Base-by-base conservation (phyloP, 208 protist genomes). In the Jaenimonas drosophilae region DNA sequence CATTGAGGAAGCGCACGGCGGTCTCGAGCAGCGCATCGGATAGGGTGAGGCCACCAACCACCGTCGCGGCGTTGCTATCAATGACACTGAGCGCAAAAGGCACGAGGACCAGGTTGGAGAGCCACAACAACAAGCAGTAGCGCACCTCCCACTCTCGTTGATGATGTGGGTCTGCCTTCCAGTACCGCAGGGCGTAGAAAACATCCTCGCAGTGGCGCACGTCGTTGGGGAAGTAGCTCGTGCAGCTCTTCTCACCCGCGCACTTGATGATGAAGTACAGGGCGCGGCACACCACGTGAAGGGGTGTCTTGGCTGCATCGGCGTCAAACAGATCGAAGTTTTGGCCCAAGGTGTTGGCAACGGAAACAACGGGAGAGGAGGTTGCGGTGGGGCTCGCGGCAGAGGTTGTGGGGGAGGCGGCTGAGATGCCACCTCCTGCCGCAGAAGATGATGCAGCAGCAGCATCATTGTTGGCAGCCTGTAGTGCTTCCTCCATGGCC, bases 71-170 rank as follows among this genome's bases (percentile, higher is more conserved):
- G 36, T 56, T 34, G 5, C 76, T 72, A 74, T 98, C 96, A 17
- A 99, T 85, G 47, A 91, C 60, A 25, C 54, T 50, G 11, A 99
- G 69, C 21, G 87, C 70, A 61, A 99, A 99, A 5, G 97, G 97
- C 4, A 98, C 82, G 17, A 98, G 76, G 7, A 97, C 75, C 21
- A 98, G 70, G 43, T 98, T 90, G 19, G 85, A 96, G 0, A 99
- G 74, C 97, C 97, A 99, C 2, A 98, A 61, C 23, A 98, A 61
- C 20, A 98, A 57, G 42, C 96, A 80, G 77, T 98, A 99, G 37
- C 94, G 79, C 40, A 91, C 76, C 62, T 98, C 82, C 96, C 96
- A 98, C 56, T 86, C 76, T 16, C 71, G 71, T 36, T 64, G 81
- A 32, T 56, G 64, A 2, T 20, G 27, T 17, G 46, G 50, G 53